Percentiles rank a stretch among this genome's conserved stretches.
These are phyloP conservation scores for Eutrema salsugineum DNA, from an alignment of 441 rosid species.

Conservation along the genomic window DNA sequence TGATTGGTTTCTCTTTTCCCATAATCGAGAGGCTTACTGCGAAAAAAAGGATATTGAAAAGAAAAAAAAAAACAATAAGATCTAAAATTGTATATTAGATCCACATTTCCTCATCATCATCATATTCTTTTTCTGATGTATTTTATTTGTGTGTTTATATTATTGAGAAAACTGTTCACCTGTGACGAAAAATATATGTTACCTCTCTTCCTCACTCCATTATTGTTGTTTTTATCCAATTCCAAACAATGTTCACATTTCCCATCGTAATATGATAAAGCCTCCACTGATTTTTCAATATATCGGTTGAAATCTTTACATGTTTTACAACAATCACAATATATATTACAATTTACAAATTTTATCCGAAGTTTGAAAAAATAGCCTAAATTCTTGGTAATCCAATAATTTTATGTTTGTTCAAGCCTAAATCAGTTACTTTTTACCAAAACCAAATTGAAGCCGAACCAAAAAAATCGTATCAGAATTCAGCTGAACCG, in stretches of 20 bases:
- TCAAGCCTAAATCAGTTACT: not conserved
- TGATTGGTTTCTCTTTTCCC: constrained; percentile 2
- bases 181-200: not conserved
- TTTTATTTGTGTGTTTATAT: not conserved
- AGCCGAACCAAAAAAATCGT: not conserved
- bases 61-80: not conserved
- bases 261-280: not conserved
- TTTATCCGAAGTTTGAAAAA: too few relatives aligned
- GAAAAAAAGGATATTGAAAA: not conserved
- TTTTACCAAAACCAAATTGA: not conserved
- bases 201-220: not conserved
- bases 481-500: not conserved
- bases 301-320: not conserved
- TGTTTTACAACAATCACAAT: not conserved
- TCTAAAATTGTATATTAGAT: not conserved
- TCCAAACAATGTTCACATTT: not conserved
- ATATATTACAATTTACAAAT: too few relatives aligned
- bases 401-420: not conserved
- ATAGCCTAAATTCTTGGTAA: not conserved
- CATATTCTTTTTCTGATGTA: not conserved
- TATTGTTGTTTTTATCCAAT: not conserved
- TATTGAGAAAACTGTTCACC: not conserved
- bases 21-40: not conserved
- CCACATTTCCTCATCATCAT: not conserved
- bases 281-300: not conserved